A percentile compares a stretch with the other conserved stretches of the same genome.
Evolutionary conservation across 192 early-diverging fungal species (phyloP).

Genomic region (Dissophora globulifera): DNA sequence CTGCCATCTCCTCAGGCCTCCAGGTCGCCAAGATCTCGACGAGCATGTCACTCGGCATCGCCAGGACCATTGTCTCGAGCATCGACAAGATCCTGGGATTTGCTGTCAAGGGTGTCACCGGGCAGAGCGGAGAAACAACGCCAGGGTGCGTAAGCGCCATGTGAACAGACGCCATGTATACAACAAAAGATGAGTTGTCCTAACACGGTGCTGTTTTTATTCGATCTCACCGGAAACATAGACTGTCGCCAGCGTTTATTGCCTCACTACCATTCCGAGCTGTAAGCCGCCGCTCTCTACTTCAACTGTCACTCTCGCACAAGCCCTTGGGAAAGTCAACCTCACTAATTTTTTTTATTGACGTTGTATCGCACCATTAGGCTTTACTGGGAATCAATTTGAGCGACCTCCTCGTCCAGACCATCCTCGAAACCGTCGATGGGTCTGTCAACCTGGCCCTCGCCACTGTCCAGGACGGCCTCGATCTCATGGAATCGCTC

Average conservation of each 20-base stretch:
- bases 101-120: slow-evolving; percentile 22
- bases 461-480: slow-evolving; percentile 44
- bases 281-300: slow-evolving; percentile 8
- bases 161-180: too few relatives aligned
- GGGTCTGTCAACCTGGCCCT: slow-evolving; percentile 52
- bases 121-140: slow-evolving; percentile 24
- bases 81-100: slow-evolving; percentile 29
- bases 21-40: slow-evolving; percentile 52
- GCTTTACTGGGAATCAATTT: slow-evolving; percentile 52
- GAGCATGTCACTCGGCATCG: slow-evolving; percentile 33
- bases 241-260: slow-evolving; percentile 35
- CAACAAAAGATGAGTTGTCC: too few relatives aligned
- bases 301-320: too few relatives aligned
- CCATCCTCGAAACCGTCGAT: slow-evolving; percentile 49
- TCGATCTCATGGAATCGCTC: slow-evolving; percentile 52
- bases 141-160: slow-evolving; percentile 27
- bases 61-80: slow-evolving; percentile 37
- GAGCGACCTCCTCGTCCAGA: slow-evolving; percentile 44
- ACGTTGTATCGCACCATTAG: neutral
- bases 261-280: slow-evolving; percentile 48
- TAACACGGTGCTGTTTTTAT: too few relatives aligned
- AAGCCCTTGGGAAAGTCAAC: too few relatives aligned
- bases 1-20: slow-evolving; percentile 35
- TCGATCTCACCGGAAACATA: slow-evolving; percentile 1
- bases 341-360: neutral